A percentile compares a stretch with the other conserved stretches of the same genome.
Conservation (phyloP, 441 rosid genomes). For the Brassica balearica region DNA sequence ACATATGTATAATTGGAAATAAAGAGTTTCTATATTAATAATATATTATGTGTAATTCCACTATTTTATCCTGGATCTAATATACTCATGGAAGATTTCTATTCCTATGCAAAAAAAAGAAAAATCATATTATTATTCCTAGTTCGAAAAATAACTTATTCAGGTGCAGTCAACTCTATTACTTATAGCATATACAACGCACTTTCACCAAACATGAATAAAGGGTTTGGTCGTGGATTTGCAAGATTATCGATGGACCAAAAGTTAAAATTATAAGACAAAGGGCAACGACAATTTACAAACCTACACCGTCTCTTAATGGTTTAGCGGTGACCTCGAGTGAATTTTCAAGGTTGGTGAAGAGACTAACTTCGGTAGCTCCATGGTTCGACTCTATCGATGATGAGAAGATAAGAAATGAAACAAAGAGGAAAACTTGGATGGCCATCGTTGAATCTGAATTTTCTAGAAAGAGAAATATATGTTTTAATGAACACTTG, state of each 20-base stretch:
- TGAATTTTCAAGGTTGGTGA: background rate
- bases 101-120: background rate
- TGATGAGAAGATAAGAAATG: conserved; percentile 5
- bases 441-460: background rate
- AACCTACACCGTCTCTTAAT: background rate
- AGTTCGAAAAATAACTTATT: background rate
- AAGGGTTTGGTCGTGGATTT: background rate
- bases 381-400: background rate
- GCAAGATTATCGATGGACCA: background rate
- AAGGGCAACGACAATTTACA: background rate
- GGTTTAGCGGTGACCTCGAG: conserved; percentile 11
- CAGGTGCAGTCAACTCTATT: background rate
- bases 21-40: no score
- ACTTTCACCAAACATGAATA: background rate
- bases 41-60: background rate
- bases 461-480: background rate
- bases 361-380: background rate
- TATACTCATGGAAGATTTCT: background rate
- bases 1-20: no score
- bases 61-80: background rate
- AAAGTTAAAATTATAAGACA: background rate
- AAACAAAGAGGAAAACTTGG: background rate
- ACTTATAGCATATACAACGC: background rate
- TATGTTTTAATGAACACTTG: background rate
- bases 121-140: background rate